Conservation (phyloP, 208 protist genomes). For the Leishmania guyanensis region DNA sequence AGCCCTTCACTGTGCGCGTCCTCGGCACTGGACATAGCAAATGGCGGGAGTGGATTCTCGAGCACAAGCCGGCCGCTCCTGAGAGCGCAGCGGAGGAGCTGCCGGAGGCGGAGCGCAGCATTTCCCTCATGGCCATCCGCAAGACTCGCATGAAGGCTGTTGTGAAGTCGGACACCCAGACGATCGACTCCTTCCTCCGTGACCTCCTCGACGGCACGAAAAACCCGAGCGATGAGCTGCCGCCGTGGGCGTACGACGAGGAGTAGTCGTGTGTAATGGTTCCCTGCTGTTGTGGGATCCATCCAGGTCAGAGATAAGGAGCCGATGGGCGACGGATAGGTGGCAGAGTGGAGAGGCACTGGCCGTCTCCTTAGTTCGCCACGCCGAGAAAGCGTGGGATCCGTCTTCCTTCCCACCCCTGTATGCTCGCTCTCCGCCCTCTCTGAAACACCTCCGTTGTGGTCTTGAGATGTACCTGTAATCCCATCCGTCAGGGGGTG, state of each 20-base stretch:
- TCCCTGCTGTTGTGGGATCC: not conserved
- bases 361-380: not conserved
- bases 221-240: slow-evolving; percentile 34
- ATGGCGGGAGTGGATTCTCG: slow-evolving; percentile 56
- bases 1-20: slow-evolving; percentile 76
- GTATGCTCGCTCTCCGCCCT: not conserved
- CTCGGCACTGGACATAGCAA: slow-evolving; percentile 40
- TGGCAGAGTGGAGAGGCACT: not conserved
- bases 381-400: not conserved
- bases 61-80: slow-evolving; percentile 21
- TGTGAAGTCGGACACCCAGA: slow-evolving; percentile 47
- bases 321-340: not conserved
- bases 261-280: not conserved
- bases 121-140: slow-evolving; percentile 58
- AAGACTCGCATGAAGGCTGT: slow-evolving; percentile 52
- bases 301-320: not conserved
- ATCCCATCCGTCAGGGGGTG: not conserved
- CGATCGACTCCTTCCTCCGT: slow-evolving; percentile 47
- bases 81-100: slow-evolving; percentile 10
- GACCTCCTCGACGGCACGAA: slow-evolving; percentile 69
- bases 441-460: not conserved
- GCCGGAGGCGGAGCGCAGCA: slow-evolving; percentile 26
- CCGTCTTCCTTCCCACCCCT: not conserved
- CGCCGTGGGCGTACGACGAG: slow-evolving; percentile 30
- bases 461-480: not conserved